These are phyloP conservation scores for Pythium grandisporangium DNA, from an alignment of 352 stramenopile species.

Conservation along the genomic window DNA sequence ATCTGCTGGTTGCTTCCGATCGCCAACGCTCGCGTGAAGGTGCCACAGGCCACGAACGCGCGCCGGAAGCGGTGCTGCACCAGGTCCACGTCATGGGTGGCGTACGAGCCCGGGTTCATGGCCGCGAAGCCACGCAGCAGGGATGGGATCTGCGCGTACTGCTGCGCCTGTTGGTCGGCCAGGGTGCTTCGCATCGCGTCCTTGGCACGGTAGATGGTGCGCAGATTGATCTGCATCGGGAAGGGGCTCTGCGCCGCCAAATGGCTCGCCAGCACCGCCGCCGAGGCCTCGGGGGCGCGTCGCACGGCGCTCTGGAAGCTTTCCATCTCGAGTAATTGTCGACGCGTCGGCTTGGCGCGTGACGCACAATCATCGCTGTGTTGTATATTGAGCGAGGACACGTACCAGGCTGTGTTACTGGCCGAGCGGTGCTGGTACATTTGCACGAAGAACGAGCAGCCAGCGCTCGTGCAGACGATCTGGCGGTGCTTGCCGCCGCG, in stretches of 20 bases:
- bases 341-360: conserved; percentile 36
- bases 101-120: conserved; percentile 26
- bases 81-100: conserved; percentile 10
- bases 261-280: conserved; percentile 20
- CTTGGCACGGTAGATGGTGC: conserved; percentile 50
- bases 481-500: conserved; percentile 55
- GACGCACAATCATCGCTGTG: conserved; percentile 37
- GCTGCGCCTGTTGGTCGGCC: conserved; percentile 18
- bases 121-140: conserved; percentile 24
- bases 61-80: conserved; percentile 24
- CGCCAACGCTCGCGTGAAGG: conserved; percentile 24
- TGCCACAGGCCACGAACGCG: conserved; percentile 32
- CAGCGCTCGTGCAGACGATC: conserved; percentile 28
- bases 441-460: conserved; percentile 59
- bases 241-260: conserved; percentile 16
- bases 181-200: conserved; percentile 26
- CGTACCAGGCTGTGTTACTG: conserved; percentile 45
- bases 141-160: conserved; percentile 32
- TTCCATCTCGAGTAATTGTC: conserved; percentile 37
- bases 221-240: conserved; percentile 20
- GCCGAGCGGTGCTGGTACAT: conserved; percentile 52
- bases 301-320: conserved; percentile 27
- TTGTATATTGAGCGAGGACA: conserved; percentile 33
- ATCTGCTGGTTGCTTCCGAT: conserved; percentile 55
- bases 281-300: conserved; percentile 18